phyloP scores from a whole-genome alignment of 768 basidiomycete species.

The Crepidotus variabilis region DNA sequence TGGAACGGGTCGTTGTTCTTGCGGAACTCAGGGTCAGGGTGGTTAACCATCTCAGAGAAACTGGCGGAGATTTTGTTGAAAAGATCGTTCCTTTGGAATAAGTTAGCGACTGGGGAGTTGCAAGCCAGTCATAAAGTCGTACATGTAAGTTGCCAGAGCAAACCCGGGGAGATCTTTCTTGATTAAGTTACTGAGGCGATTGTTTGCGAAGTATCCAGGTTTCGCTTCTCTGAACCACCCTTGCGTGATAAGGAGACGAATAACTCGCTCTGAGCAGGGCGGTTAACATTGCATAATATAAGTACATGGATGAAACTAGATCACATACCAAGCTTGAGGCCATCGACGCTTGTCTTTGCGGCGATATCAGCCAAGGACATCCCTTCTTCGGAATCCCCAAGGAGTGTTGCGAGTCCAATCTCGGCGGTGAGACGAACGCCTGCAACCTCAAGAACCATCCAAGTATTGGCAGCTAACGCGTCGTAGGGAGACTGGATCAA shows the following conservation, averaged over 20 bases:
- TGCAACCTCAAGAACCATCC: slow-evolving; percentile 28
- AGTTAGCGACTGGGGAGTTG: not conserved
- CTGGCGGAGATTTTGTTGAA: slow-evolving; percentile 29
- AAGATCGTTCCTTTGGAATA: slow-evolving; percentile 27
- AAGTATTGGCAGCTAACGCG: slow-evolving; percentile 29
- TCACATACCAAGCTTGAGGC: slow-evolving; percentile 28
- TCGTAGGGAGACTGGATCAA: slow-evolving; percentile 33
- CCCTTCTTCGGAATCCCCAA: slow-evolving; percentile 32
- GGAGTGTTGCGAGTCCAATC: slow-evolving; percentile 27
- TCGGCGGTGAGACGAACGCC: slow-evolving; percentile 31
- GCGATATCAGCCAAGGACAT: slow-evolving; percentile 29
- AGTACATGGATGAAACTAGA: not conserved
- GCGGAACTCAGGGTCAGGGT: slow-evolving; percentile 28
- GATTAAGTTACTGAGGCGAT: slow-evolving; percentile 31
- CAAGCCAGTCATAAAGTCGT: not conserved
- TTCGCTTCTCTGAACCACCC: slow-evolving; percentile 34
- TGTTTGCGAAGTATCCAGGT: slow-evolving; percentile 34
- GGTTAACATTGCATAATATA: not conserved
- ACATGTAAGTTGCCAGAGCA: slow-evolving; percentile 35
- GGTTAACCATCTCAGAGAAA: slow-evolving; percentile 31
- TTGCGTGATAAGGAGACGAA: slow-evolving; percentile 31
- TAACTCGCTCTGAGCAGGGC: slow-evolving; percentile 23
- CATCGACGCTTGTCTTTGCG: slow-evolving; percentile 29
- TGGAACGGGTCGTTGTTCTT: slow-evolving; percentile 31
- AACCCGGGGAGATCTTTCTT: slow-evolving; percentile 31